Evolutionary conservation across 2,329 filamentous ascomycete genomes (phyloP).

Genomic region (Pseudocercospora cruenta): DNA sequence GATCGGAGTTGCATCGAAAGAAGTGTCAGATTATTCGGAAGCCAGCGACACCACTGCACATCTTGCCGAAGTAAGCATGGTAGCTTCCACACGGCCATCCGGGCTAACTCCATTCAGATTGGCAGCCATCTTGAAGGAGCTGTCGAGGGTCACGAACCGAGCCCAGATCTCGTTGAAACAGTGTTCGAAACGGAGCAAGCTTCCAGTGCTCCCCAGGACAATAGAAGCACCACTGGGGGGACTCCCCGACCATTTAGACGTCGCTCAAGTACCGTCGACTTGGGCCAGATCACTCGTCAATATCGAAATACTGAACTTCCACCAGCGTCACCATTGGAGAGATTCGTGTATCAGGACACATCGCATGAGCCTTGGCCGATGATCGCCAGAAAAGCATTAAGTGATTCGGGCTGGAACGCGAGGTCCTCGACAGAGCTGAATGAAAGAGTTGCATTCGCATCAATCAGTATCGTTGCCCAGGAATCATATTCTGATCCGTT

Average conservation of each 20-base stretch:
- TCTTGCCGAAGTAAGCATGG: neutral
- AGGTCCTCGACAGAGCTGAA: neutral
- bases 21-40: neutral
- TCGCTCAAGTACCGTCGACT: neutral
- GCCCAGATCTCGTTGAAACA: neutral
- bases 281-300: neutral
- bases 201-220: neutral
- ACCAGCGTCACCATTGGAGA: constrained; percentile 2
- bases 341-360: neutral
- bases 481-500: neutral
- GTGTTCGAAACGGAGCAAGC: neutral
- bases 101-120: neutral
- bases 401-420: neutral
- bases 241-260: neutral
- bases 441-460: neutral
- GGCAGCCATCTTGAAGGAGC: neutral
- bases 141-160: neutral
- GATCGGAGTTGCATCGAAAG: neutral
- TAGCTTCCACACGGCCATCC: neutral
- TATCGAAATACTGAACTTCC: neutral
- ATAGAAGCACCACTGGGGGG: neutral
- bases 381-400: constrained; percentile 6
- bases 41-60: neutral
- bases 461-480: neutral
- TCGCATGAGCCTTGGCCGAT: constrained; percentile 3